A percentile compares a stretch with the other conserved stretches of the same genome.
Evolutionary conservation across 805 yeast genomes (phyloP).

Genomic region (Yamadazyma sp.): DNA sequence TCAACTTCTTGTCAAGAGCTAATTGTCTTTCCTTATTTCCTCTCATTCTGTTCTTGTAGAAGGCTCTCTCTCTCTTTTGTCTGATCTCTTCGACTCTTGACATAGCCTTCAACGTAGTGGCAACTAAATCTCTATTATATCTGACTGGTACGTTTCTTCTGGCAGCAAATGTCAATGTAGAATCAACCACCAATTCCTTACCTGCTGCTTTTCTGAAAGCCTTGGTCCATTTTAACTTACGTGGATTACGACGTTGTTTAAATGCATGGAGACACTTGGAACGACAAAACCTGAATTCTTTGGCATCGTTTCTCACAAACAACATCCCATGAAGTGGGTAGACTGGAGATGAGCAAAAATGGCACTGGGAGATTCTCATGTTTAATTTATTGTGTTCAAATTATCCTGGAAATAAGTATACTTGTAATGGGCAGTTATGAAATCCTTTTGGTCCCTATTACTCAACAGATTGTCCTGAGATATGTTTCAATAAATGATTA

Average conservation of each 20-base stretch:
- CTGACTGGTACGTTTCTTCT: constrained; percentile 98
- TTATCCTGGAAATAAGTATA: not conserved
- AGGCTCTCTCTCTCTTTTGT: constrained; percentile 94
- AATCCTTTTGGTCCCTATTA: too few species aligned
- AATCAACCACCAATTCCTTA: constrained; percentile 95
- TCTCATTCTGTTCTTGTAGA: constrained; percentile 99
- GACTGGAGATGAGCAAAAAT: constrained; percentile 96
- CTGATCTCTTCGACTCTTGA: constrained; percentile 93
- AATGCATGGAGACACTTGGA: constrained; percentile 97
- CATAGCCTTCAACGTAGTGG: constrained; percentile 94
- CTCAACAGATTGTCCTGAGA: constrained; percentile 5
- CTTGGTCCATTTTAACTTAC: constrained; percentile 97
- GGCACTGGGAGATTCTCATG: constrained; percentile 90
- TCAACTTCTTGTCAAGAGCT: constrained; percentile 83
- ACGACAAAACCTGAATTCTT: constrained; percentile 95
- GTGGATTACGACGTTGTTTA: constrained; percentile 97
- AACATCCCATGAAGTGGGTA: constrained; percentile 84
- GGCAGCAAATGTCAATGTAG: constrained; percentile 93
- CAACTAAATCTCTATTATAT: constrained; percentile 93
- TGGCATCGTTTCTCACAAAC: constrained; percentile 98
- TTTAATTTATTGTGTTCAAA: constrained; percentile 7
- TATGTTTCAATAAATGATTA: constrained; percentile 5
- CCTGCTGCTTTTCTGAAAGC: constrained; percentile 99
- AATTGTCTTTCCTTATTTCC: constrained; percentile 89
- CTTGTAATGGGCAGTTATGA: too few species aligned